phyloP scores from a whole-genome alignment of 2,329 filamentous ascomycete species.

The Paecilomyces variotii region DNA sequence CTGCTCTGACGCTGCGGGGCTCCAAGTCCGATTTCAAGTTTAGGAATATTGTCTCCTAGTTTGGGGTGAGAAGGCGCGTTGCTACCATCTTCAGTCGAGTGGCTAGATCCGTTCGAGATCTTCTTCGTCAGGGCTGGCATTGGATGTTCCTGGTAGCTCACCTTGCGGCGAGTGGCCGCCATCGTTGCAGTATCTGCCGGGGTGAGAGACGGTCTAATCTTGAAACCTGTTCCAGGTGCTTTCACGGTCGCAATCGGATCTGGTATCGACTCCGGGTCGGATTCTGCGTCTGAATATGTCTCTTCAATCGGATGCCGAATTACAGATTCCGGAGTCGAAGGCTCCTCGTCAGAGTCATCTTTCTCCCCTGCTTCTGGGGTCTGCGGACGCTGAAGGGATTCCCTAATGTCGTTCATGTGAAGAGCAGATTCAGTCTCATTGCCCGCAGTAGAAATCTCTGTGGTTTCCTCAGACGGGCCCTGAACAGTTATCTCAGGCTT shows the following conservation, averaged over 20 bases:
- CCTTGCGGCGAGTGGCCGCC: conserved; percentile 76
- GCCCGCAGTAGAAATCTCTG: conserved; percentile 26
- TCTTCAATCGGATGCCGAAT: conserved; percentile 65
- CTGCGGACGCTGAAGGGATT: conserved; percentile 32
- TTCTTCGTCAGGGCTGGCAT: conserved; percentile 19
- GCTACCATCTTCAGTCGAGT: conserved; percentile 8
- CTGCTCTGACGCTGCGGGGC: conserved; percentile 55
- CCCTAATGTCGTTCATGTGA: conserved; percentile 27
- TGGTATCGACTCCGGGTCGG: conserved; percentile 54
- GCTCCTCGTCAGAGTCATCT: conserved; percentile 45
- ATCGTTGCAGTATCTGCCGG: conserved; percentile 76
- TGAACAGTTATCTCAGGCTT: conserved; percentile 10
- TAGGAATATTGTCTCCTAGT: neutral
- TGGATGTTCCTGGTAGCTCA: conserved; percentile 63
- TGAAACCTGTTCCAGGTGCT: conserved; percentile 75
- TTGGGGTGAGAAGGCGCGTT: neutral
- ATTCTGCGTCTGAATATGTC: conserved; percentile 27
- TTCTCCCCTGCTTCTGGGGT: conserved; percentile 51
- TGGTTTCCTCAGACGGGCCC: conserved; percentile 10
- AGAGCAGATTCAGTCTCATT: conserved; percentile 14
- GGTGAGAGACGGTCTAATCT: conserved; percentile 80
- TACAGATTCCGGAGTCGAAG: conserved; percentile 78
- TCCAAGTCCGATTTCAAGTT: conserved; percentile 7
- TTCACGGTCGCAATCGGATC: conserved; percentile 84
- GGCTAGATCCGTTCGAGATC: conserved; percentile 12